Percentiles rank a stretch among this genome's conserved stretches.
Evolutionary conservation across 2,329 filamentous ascomycete species (phyloP).

Genomic region (Chaetomiaceae sp.): DNA sequence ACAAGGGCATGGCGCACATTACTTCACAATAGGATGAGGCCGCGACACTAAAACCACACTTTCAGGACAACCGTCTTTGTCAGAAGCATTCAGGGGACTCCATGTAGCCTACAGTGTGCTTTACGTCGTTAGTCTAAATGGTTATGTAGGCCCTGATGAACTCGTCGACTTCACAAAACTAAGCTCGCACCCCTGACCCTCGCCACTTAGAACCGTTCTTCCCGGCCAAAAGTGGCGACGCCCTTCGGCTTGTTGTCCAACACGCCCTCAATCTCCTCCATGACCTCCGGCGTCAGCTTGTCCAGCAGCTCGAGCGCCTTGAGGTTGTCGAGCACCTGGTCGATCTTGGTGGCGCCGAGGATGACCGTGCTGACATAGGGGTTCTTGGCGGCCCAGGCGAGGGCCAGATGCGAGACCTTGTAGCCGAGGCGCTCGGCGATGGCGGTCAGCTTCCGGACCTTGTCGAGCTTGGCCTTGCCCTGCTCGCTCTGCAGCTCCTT

Average conservation of each 20-base stretch:
- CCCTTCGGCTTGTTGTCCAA: constrained; percentile 28
- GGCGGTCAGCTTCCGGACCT: constrained; percentile 52
- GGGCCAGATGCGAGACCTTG: constrained; percentile 46
- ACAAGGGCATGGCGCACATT: too few relatives aligned
- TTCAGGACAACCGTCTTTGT: too few relatives aligned
- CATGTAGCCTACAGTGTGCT: too few relatives aligned
- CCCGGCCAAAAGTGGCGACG: constrained; percentile 19
- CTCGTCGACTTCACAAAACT: too few relatives aligned
- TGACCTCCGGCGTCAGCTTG: constrained; percentile 51
- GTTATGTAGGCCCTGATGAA: too few relatives aligned
- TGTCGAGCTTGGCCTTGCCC: constrained; percentile 46
- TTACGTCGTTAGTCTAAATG: too few relatives aligned
- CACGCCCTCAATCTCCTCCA: constrained; percentile 49
- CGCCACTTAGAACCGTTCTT: neutral
- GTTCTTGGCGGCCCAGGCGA: constrained; percentile 58
- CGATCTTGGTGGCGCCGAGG: constrained; percentile 50
- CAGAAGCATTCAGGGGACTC: too few relatives aligned
- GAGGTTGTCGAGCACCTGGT: constrained; percentile 55
- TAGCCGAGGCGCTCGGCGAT: constrained; percentile 59
- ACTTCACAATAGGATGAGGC: too few relatives aligned
- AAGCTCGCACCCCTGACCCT: neutral
- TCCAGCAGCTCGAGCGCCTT: constrained; percentile 46
- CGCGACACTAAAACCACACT: too few relatives aligned
- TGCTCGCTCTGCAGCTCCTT: constrained; percentile 46
- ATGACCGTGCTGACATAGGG: constrained; percentile 55